Evolutionary conservation across 305 asterid genomes (phyloP).

Genomic region (Fraxinus dipetala): DNA sequence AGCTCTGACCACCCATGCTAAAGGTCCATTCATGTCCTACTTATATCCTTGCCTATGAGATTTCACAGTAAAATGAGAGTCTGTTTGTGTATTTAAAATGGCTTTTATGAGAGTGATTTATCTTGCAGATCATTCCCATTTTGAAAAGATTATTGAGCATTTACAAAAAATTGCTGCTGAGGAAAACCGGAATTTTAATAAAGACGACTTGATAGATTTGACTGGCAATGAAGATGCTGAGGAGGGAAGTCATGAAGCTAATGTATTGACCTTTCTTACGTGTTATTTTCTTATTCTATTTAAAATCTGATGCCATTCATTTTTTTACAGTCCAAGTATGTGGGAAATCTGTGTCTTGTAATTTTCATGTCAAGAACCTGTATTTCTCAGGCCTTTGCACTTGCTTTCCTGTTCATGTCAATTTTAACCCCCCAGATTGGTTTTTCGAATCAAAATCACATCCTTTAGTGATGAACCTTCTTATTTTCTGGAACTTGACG

Average conservation of each 20-base stretch:
- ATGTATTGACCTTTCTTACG: slow-evolving; percentile 20
- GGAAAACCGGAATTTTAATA: slow-evolving; percentile 40
- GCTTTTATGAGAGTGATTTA: background rate
- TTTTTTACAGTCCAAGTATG: background rate
- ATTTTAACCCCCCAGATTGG: background rate
- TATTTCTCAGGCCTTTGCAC: background rate
- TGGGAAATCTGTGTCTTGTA: background rate
- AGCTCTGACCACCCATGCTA: slow-evolving; percentile 63
- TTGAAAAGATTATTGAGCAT: slow-evolving; percentile 46
- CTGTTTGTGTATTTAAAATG: background rate
- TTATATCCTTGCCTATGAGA: background rate
- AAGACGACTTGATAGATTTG: slow-evolving; percentile 42
- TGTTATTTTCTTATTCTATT: background rate
- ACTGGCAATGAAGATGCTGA: slow-evolving; percentile 43
- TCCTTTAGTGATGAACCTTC: background rate
- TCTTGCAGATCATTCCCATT: slow-evolving; percentile 68
- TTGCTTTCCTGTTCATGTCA: background rate
- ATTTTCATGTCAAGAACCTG: background rate
- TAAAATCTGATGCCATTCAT: background rate
- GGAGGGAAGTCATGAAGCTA: slow-evolving; percentile 33
- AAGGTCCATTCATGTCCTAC: slow-evolving; percentile 37
- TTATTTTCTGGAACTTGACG: background rate
- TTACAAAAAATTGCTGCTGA: slow-evolving; percentile 54
- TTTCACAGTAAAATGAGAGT: background rate
- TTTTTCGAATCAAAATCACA: background rate